phyloP scores from a whole-genome alignment of 106 monocot species.

The Triglochin maritima region DNA sequence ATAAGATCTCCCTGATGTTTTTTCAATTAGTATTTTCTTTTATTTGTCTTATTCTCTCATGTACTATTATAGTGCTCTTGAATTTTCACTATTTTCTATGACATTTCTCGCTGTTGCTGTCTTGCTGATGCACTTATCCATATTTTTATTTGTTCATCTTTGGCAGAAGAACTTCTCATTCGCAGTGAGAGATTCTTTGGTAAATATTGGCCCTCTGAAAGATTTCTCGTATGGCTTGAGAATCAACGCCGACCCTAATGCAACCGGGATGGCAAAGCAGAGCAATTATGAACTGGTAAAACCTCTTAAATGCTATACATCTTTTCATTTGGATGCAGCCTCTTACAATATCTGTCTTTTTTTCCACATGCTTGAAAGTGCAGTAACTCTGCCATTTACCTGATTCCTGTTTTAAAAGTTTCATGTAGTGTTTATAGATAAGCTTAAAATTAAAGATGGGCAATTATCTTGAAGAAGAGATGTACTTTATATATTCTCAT shows the following conservation, averaged over 20 bases:
- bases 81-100: not conserved
- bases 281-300: slow-evolving; percentile 97
- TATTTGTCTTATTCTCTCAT: not conserved
- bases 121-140: not conserved
- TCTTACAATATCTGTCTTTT: no score
- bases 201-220: slow-evolving; percentile 91
- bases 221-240: slow-evolving; percentile 87
- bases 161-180: slow-evolving; percentile 82
- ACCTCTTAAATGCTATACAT: no score
- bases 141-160: not conserved
- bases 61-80: not conserved
- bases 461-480: no score
- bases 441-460: no score
- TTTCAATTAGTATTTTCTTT: not conserved
- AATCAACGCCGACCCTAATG: slow-evolving; percentile 86
- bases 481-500: no score
- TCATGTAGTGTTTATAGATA: no score
- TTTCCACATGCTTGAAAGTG: no score
- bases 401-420: no score
- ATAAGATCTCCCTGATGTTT: not conserved
- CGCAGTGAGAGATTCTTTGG: slow-evolving; percentile 82
- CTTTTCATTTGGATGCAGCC: no score
- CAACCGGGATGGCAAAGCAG: slow-evolving; percentile 78
- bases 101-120: not conserved
- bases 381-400: no score